A percentile compares a stretch with the other conserved stretches of the same genome.
Evolutionary conservation across 768 basidiomycete genomes (phyloP).

Genomic region (Mycena kentingensis): DNA sequence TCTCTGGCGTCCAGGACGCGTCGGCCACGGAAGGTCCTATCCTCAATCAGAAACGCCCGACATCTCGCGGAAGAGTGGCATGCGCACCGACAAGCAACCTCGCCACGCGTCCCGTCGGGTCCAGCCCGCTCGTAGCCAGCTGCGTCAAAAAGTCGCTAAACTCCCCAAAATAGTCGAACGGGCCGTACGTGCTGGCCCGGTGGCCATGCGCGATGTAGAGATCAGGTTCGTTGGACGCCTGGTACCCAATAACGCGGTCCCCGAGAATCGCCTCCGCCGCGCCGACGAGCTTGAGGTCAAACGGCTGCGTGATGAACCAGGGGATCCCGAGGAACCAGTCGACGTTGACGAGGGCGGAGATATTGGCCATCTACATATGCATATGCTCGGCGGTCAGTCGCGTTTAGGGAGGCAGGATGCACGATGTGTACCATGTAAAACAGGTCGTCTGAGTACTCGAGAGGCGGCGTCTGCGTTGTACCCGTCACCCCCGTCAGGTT

Average conservation of each 20-base stretch:
- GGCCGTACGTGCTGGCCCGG: slow-evolving; percentile 18
- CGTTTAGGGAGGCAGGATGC: neutral
- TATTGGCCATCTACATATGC: slow-evolving; percentile 39
- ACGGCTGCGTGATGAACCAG: slow-evolving; percentile 10
- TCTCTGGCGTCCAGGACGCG: slow-evolving; percentile 20
- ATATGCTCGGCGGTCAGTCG: neutral
- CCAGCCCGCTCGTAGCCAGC: neutral
- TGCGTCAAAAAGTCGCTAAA: slow-evolving; percentile 8
- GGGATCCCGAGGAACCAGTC: slow-evolving; percentile 51
- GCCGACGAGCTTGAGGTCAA: slow-evolving; percentile 26
- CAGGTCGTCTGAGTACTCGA: slow-evolving; percentile 52
- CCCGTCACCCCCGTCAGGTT: slow-evolving; percentile 20
- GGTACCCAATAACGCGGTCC: slow-evolving; percentile 34
- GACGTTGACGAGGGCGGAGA: slow-evolving; percentile 45
- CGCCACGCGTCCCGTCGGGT: slow-evolving; percentile 3
- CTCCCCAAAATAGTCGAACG: slow-evolving; percentile 24
- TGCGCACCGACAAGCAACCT: slow-evolving; percentile 4
- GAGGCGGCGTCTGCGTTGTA: slow-evolving; percentile 53
- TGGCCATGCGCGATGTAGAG: slow-evolving; percentile 30
- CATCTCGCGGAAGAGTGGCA: neutral
- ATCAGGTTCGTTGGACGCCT: slow-evolving; percentile 47
- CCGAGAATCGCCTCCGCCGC: slow-evolving; percentile 38
- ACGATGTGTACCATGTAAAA: slow-evolving; percentile 40
- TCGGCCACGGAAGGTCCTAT: slow-evolving; percentile 20
- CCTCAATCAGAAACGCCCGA: neutral